These are phyloP conservation scores for Artemisia annua DNA, from an alignment of 129 eudicot genomes.

Conservation along the genomic window DNA sequence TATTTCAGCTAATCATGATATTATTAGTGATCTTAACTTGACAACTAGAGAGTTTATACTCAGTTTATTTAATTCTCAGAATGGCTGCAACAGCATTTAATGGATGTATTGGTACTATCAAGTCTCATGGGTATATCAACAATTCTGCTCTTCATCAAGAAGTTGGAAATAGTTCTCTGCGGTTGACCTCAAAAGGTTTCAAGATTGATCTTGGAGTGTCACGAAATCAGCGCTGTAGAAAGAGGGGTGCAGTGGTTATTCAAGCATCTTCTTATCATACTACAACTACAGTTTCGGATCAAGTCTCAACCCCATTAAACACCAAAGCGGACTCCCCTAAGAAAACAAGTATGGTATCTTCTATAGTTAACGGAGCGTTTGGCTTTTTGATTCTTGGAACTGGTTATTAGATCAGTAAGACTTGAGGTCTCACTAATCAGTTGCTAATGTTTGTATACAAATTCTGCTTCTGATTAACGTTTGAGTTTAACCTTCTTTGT, in stretches of 20 bases:
- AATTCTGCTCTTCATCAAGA: constrained; percentile 45
- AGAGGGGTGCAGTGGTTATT: constrained; percentile 42
- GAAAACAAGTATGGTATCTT: constrained; percentile 69
- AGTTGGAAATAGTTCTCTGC: constrained; percentile 37
- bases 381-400: not conserved
- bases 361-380: not conserved
- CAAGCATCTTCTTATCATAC: constrained; percentile 69
- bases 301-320: constrained; percentile 55
- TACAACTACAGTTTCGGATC: constrained; percentile 44
- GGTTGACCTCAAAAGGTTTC: constrained; percentile 47
- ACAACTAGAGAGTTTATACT: not conserved
- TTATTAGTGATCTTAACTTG: not conserved
- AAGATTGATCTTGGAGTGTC: constrained; percentile 39
- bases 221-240: constrained; percentile 35
- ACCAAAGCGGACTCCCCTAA: constrained; percentile 44
- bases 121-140: constrained; percentile 40
- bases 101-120: constrained; percentile 55
- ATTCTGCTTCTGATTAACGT: no score
- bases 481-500: not conserved
- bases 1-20: not conserved
- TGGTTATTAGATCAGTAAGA: not conserved
- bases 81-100: constrained; percentile 78
- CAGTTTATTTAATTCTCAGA: constrained; percentile 32
- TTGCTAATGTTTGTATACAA: not conserved
- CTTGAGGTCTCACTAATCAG: no score